phyloP scores from a whole-genome alignment of 2,329 filamentous ascomycete species.

The Calycina marina region DNA sequence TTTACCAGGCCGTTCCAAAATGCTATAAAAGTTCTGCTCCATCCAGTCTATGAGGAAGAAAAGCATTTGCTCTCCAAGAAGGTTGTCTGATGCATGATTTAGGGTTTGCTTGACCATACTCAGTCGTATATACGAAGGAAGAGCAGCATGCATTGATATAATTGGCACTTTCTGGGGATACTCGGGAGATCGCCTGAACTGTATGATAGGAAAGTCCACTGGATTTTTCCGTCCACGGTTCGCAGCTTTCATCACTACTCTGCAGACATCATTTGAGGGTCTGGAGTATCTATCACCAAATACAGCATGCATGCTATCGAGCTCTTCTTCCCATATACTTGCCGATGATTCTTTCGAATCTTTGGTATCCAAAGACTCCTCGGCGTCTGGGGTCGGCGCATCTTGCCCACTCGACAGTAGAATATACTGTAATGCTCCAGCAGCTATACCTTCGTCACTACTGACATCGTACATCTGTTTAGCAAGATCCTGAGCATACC shows the following conservation, averaged over 20 bases:
- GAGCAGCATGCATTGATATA: slow-evolving; percentile 50
- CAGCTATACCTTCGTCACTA: slow-evolving; percentile 59
- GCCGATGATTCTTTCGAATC: slow-evolving; percentile 35
- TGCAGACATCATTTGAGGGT: slow-evolving; percentile 48
- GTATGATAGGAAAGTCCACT: slow-evolving; percentile 41
- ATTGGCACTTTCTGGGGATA: slow-evolving; percentile 61
- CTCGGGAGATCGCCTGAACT: slow-evolving; percentile 55
- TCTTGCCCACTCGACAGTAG: slow-evolving; percentile 37
- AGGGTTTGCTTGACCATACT: slow-evolving; percentile 72
- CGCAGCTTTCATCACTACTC: slow-evolving; percentile 48
- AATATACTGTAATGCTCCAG: slow-evolving; percentile 62
- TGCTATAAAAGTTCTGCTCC: slow-evolving; percentile 66
- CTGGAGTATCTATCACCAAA: slow-evolving; percentile 60
- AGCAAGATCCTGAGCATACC: slow-evolving; percentile 77
- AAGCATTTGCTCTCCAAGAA: slow-evolving; percentile 78
- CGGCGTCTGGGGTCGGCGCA: slow-evolving; percentile 21
- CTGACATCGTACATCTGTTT: slow-evolving; percentile 59
- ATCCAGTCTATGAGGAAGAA: slow-evolving; percentile 87
- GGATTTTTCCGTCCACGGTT: slow-evolving; percentile 33
- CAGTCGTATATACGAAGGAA: slow-evolving; percentile 87
- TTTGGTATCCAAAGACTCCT: slow-evolving; percentile 24
- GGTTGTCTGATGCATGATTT: slow-evolving; percentile 51
- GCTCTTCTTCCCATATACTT: slow-evolving; percentile 73
- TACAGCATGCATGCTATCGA: slow-evolving; percentile 70
- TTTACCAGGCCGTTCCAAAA: slow-evolving; percentile 72